phyloP scores from a whole-genome alignment of 2,329 filamentous ascomycete genomes.

The Colletotrichum horii region DNA sequence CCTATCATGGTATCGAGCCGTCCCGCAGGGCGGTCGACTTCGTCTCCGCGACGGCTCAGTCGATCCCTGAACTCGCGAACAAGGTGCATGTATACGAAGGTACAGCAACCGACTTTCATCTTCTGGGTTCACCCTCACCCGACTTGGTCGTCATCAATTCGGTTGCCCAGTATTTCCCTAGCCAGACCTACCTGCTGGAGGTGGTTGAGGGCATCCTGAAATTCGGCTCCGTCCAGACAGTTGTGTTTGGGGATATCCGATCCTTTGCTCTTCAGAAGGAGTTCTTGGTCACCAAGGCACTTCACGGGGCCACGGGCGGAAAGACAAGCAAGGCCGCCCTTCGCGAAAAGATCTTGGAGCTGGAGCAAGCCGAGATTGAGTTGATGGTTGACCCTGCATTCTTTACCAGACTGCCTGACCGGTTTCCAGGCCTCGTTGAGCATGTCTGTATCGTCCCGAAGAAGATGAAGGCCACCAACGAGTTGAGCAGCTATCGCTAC shows the following conservation, averaged over 20 bases:
- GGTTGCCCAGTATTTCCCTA: constrained; percentile 33
- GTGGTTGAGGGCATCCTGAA: constrained; percentile 18
- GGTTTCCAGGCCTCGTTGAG: constrained; percentile 19
- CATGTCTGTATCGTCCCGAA: constrained; percentile 35
- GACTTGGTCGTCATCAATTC: constrained; percentile 25
- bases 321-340: not conserved
- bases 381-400: constrained; percentile 29
- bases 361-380: constrained; percentile 24
- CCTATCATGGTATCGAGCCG: constrained; percentile 29
- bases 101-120: constrained; percentile 22
- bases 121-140: not conserved
- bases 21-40: constrained; percentile 26
- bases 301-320: not conserved
- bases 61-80: not conserved
- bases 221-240: not conserved
- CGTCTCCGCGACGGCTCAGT: constrained; percentile 16
- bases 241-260: constrained; percentile 28
- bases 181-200: constrained; percentile 24
- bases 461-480: constrained; percentile 31
- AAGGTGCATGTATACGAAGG: constrained; percentile 24
- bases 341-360: constrained; percentile 11
- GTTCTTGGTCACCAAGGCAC: constrained; percentile 18
- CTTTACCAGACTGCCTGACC: constrained; percentile 23
- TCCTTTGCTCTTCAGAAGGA: constrained; percentile 20
- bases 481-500: constrained; percentile 33